A percentile compares a stretch with the other conserved stretches of the same genome.
Conservation (phyloP, 2,329 filamentous ascomycete genomes). For the Botrytis fragariae region DNA sequence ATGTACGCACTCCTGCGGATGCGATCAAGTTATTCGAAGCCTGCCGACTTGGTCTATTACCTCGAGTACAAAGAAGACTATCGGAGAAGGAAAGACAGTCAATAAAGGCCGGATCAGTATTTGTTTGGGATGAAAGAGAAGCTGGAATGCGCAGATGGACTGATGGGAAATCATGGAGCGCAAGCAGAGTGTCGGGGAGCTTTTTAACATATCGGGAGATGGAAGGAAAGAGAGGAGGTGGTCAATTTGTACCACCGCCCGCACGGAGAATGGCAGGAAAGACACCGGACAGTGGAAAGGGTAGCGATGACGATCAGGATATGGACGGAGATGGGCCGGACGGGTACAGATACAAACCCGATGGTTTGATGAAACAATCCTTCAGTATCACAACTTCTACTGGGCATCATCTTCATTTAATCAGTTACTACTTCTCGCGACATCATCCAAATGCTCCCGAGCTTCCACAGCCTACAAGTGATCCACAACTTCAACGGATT, state of each 20-base stretch:
- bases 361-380: constrained; percentile 98
- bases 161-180: constrained; percentile 98
- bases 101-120: constrained; percentile 94
- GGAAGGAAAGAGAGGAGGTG: constrained; percentile 93
- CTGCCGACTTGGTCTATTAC: constrained; percentile 82
- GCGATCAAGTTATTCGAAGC: constrained; percentile 99
- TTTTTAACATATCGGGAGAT: constrained; percentile 98
- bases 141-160: constrained; percentile 98
- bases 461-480: constrained; percentile 76
- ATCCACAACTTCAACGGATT: constrained; percentile 77
- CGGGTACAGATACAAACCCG: constrained; percentile 91
- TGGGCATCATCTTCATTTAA: constrained; percentile 90
- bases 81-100: constrained; percentile 97
- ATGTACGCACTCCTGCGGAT: constrained; percentile 91
- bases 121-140: constrained; percentile 99
- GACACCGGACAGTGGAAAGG: constrained; percentile 77
- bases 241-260: constrained; percentile 59
- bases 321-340: constrained; percentile 71
- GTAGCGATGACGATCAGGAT: constrained; percentile 79
- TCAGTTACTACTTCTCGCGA: constrained; percentile 85
- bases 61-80: constrained; percentile 89
- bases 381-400: constrained; percentile 96
- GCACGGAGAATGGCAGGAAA: constrained; percentile 62
- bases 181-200: constrained; percentile 93
- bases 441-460: constrained; percentile 70